Base-by-base conservation (phyloP, 2,329 filamentous ascomycete species). In the Talaromyces rugulosus region DNA sequence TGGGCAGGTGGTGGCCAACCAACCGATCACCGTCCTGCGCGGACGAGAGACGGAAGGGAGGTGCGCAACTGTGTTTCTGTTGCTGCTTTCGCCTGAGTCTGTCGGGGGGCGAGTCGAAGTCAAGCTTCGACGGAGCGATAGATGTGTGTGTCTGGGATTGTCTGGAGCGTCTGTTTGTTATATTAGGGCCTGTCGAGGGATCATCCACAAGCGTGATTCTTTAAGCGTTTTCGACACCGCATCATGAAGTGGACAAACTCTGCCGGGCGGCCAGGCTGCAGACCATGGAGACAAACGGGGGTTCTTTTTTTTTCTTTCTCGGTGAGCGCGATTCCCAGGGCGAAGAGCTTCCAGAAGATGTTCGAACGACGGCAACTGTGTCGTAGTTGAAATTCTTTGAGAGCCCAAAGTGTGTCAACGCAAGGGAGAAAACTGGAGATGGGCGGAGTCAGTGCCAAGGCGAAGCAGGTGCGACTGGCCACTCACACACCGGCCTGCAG, bases 161-260 rank as follows among this genome's bases (percentile, higher is more conserved):
- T 33, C 14, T n/a, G 28, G 28, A 23, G 28, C 5, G 28, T 30
- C 27, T 31, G 12, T 31, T 62, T 62, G 57, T 62, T 60, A 34
- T 64, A 60, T 42, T 62, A 47, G 62, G 66, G 64, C 63, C 52
- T 62, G 44, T 16, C 47, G 63, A 66, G 65, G 62, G 52, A 70
- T 70, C 65, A 69, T 70, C 71, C 74, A 74, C 71, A 73, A 73
- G 72, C 73, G 75, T 75, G 70, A 70, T 60, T 42, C 70, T 75
- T 78, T 66, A 71, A 74, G 62, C 76, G 75, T 76, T 77, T 78
- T 71, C 74, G 75, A 76, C 73, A 75, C 75, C 75, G 72, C 77
- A 78, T 78, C 71, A 76, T 78, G 75, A 70, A 62, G 56, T 56
- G 57, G 52, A 50, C 42, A 54, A 33, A 40, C 40, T 18, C 18